Evolutionary conservation across 1,139 yeast genomes (phyloP), one percentile per base, ranked within the genome.

Genomic region (Pichia terricola): DNA sequence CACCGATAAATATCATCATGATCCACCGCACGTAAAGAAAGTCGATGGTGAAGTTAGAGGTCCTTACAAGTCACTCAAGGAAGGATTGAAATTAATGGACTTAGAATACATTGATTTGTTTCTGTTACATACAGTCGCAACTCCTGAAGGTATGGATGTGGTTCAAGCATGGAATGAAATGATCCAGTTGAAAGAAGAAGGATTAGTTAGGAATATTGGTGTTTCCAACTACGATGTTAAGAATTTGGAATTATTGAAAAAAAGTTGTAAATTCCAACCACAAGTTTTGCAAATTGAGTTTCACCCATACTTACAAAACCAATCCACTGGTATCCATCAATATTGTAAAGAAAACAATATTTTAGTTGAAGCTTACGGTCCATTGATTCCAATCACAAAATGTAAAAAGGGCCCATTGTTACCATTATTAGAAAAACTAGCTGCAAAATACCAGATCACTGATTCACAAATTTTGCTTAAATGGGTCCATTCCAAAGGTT

Each of bases 231-330:
- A 77, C 57, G 59, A 73, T 7, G 67, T 69, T 5, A 66, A 65
- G 38, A 73, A 78, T 50, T 62, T 82, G 48, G 66, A 80, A 50
- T 60, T 60, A 38, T 57, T 79, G 26, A 54, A 71, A 44, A 62
- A 63, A 40, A 53, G 64, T 40, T 72, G 77, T 40, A 68, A 66
- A 49, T 60, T 69, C 49, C 69, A 68, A 50, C 89, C 89, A 1
- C 73, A 68, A 40, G 79, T 80, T 37, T 77, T 81, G 60, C 91
- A 83, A 62, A 77, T 82, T 53, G 91, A 83, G 59, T 80, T 66
- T 63, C 75, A 72, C 58, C 79, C 88, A 1, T 79, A 79, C 58
- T 69, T 82, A 52, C 87, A 79, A 55, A 69, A 80, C 55, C 89
- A 82, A 61, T 70, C 83, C 10, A 77, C 80, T 1, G 84, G 77